phyloP scores from a whole-genome alignment of 805 yeast genomes.

The Nakazawaea wickerhamii region DNA sequence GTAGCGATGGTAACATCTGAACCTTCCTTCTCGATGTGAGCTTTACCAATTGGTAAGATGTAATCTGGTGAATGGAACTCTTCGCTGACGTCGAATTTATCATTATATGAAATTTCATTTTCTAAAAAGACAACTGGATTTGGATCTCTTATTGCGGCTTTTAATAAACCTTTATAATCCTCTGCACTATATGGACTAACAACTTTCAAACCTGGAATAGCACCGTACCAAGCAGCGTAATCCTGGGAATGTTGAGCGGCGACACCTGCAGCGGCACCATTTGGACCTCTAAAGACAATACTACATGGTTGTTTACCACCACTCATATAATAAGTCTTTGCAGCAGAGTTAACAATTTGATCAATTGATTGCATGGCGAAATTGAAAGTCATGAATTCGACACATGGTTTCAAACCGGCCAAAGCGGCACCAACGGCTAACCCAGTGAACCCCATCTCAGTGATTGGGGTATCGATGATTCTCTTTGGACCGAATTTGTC shows the following conservation, averaged over 20 bases:
- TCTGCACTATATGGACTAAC: slow-evolving; percentile 92
- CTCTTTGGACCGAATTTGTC: slow-evolving; percentile 94
- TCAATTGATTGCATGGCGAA: slow-evolving; percentile 99
- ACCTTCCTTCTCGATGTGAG: slow-evolving; percentile 93
- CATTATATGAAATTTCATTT: slow-evolving; percentile 93
- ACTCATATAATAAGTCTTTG: slow-evolving; percentile 97
- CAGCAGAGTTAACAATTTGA: slow-evolving; percentile 97
- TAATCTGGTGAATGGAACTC: slow-evolving; percentile 87
- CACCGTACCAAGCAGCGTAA: slow-evolving; percentile 96
- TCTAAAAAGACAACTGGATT: slow-evolving; percentile 95
- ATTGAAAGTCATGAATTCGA: slow-evolving; percentile 98
- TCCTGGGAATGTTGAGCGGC: slow-evolving; percentile 99
- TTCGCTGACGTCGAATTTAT: slow-evolving; percentile 81
- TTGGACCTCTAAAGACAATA: slow-evolving; percentile 98
- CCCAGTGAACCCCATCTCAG: slow-evolving; percentile 99
- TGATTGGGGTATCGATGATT: slow-evolving; percentile 94
- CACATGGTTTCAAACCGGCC: slow-evolving; percentile 92
- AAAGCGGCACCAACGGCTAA: slow-evolving; percentile 94
- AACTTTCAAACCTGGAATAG: slow-evolving; percentile 97
- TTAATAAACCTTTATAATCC: slow-evolving; percentile 92
- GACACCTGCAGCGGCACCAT: slow-evolving; percentile 99
- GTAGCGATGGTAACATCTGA: slow-evolving; percentile 83
- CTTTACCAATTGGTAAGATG: slow-evolving; percentile 89
- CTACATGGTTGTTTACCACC: slow-evolving; percentile 98
- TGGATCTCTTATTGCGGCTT: slow-evolving; percentile 98